Evolutionary conservation across 2,329 filamentous ascomycete genomes (phyloP).

Genomic region (Alternaria angustiovoidea): DNA sequence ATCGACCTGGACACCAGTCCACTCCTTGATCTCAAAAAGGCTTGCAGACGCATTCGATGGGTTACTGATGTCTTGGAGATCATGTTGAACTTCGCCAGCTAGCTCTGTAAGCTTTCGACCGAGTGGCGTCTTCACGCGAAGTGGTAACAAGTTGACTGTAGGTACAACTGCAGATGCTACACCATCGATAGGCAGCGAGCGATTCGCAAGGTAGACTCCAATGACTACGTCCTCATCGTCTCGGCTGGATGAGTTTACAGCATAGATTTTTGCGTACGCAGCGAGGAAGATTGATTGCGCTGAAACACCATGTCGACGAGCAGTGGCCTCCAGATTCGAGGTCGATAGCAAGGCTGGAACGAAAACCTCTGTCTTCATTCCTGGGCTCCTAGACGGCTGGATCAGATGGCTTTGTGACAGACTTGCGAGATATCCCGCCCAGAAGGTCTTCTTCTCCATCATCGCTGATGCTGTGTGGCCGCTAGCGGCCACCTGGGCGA

Average conservation of each 20-base stretch:
- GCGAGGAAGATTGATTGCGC: slow-evolving; percentile 81
- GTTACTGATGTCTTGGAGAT: slow-evolving; percentile 69
- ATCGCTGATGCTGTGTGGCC: slow-evolving; percentile 4
- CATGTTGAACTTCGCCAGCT: slow-evolving; percentile 70
- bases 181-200: slow-evolving; percentile 62
- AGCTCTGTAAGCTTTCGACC: slow-evolving; percentile 54
- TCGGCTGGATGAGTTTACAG: slow-evolving; percentile 33
- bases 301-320: slow-evolving; percentile 65
- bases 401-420: slow-evolving; percentile 13
- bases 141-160: slow-evolving; percentile 80
- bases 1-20: slow-evolving; percentile 76
- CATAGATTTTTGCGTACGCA: slow-evolving; percentile 66
- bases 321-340: slow-evolving; percentile 51
- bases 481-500: slow-evolving; percentile 54
- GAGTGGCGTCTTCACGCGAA: slow-evolving; percentile 61
- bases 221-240: slow-evolving; percentile 63
- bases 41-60: slow-evolving; percentile 65
- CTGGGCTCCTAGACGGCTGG: slow-evolving; percentile 39
- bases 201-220: slow-evolving; percentile 85
- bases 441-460: slow-evolving; percentile 56
- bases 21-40: slow-evolving; percentile 74
- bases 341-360: slow-evolving; percentile 58
- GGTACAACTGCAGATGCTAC: slow-evolving; percentile 67
- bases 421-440: slow-evolving; percentile 57
- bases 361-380: slow-evolving; percentile 55